Percentiles rank a stretch among this genome's conserved stretches.
These are phyloP conservation scores for Hanseniaspora thailandica DNA, from an alignment of 805 yeast genomes.

Conservation along the genomic window DNA sequence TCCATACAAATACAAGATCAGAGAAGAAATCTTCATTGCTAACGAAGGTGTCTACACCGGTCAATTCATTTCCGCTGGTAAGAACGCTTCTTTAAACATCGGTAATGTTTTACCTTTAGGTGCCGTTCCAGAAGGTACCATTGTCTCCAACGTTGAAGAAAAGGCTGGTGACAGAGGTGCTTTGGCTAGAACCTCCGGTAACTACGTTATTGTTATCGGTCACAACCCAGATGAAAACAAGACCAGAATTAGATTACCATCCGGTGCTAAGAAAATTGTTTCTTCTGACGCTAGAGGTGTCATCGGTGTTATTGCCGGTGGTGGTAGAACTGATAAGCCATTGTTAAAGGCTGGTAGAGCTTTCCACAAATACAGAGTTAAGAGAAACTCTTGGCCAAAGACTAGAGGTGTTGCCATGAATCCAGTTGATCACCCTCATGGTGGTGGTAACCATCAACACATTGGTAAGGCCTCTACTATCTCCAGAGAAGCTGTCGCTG, in stretches of 20 bases:
- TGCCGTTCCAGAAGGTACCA: conserved; percentile 98
- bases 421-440: conserved; percentile 99
- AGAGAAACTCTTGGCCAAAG: conserved; percentile 99
- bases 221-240: conserved; percentile 99
- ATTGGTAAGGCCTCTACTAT: conserved; percentile 99
- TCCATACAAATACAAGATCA: conserved; percentile 96
- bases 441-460: conserved; percentile 99
- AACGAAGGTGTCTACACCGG: conserved; percentile 99
- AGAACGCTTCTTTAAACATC: conserved; percentile 90
- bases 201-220: conserved; percentile 96
- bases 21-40: conserved; percentile 98
- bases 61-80: conserved; percentile 97
- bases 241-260: conserved; percentile 98
- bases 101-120: conserved; percentile 97
- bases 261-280: conserved; percentile 96
- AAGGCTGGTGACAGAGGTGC: conserved; percentile 99
- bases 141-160: conserved; percentile 95
- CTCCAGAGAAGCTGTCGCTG: conserved; percentile 98
- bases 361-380: conserved; percentile 97
- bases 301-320: conserved; percentile 99
- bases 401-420: conserved; percentile 99
- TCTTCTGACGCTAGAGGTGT: conserved; percentile 98
- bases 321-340: conserved; percentile 99
- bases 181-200: conserved; percentile 98
- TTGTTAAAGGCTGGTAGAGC: conserved; percentile 99